phyloP scores from a whole-genome alignment of 2,329 filamentous ascomycete species.

The Scleromitrula shiraiana region DNA sequence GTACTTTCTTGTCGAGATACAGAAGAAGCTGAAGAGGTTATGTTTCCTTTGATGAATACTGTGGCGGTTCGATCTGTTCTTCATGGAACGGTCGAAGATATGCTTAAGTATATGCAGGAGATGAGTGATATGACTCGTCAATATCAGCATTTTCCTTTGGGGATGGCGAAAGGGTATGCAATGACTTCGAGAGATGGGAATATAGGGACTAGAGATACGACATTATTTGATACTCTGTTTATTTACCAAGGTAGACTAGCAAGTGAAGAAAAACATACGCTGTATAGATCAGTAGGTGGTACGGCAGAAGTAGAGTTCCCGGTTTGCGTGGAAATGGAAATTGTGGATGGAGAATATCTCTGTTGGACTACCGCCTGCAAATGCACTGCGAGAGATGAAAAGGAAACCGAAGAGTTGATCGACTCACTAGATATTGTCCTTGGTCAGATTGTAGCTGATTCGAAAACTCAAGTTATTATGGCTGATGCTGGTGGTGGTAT shows the following conservation, averaged over 20 bases:
- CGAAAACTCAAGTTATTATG: constrained; percentile 43
- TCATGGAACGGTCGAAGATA: constrained; percentile 55
- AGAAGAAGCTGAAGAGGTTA: constrained; percentile 54
- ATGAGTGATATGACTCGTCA: constrained; percentile 58
- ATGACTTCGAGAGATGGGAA: constrained; percentile 24
- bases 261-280: not conserved
- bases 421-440: constrained; percentile 52
- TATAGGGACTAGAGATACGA: constrained; percentile 29
- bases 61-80: constrained; percentile 66
- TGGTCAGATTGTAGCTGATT: constrained; percentile 41
- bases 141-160: constrained; percentile 70
- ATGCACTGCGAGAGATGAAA: constrained; percentile 40
- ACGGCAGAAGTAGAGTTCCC: constrained; percentile 70
- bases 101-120: constrained; percentile 67
- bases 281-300: constrained; percentile 34
- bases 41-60: constrained; percentile 93
- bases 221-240: constrained; percentile 56
- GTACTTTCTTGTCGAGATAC: constrained; percentile 80
- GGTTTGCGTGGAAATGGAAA: constrained; percentile 73
- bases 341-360: constrained; percentile 40
- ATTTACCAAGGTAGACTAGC: constrained; percentile 51
- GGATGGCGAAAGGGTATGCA: constrained; percentile 53
- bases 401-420: constrained; percentile 45
- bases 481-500: constrained; percentile 43
- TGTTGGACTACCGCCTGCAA: constrained; percentile 69